Evolutionary conservation across 768 basidiomycete species (phyloP).

Genomic region (Mycena filopes): DNA sequence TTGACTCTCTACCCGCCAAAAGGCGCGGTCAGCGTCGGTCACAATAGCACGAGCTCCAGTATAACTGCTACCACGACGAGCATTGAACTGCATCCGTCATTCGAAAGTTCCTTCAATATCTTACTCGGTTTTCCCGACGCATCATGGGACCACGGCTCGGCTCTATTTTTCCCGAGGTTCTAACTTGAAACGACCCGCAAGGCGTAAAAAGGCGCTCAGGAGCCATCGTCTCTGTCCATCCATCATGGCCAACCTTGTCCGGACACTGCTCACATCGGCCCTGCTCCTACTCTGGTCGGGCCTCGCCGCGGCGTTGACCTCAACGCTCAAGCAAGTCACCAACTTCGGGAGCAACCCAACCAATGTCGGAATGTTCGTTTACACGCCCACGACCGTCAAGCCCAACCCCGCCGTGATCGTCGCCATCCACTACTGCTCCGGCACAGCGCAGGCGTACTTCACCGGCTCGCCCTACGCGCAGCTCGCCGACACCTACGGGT

Average conservation of each 20-base stretch:
- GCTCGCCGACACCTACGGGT: constrained; percentile 59
- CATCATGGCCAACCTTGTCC: constrained; percentile 1
- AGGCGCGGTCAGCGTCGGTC: too few relatives aligned
- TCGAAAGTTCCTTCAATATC: too few relatives aligned
- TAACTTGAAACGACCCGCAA: too few relatives aligned
- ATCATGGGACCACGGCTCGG: too few relatives aligned
- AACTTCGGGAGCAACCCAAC: constrained; percentile 65
- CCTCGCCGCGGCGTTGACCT: constrained; percentile 19
- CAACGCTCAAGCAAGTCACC: constrained; percentile 50
- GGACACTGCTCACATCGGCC: background rate
- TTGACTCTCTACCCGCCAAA: too few relatives aligned
- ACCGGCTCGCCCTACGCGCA: constrained; percentile 58
- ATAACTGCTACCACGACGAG: too few relatives aligned
- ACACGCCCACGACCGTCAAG: constrained; percentile 51
- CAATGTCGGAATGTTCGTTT: constrained; percentile 59
- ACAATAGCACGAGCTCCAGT: too few relatives aligned
- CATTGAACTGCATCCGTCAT: too few relatives aligned
- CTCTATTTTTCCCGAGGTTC: too few relatives aligned
- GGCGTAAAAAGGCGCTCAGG: too few relatives aligned
- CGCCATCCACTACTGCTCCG: constrained; percentile 64
- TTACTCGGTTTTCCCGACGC: too few relatives aligned
- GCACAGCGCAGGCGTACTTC: constrained; percentile 63
- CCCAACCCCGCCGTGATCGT: constrained; percentile 58
- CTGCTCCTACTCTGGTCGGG: constrained; percentile 9
- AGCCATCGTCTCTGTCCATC: too few relatives aligned